These are phyloP conservation scores for Zymoseptoria crescenta DNA, from an alignment of 2,329 filamentous ascomycete genomes.

Conservation along the genomic window DNA sequence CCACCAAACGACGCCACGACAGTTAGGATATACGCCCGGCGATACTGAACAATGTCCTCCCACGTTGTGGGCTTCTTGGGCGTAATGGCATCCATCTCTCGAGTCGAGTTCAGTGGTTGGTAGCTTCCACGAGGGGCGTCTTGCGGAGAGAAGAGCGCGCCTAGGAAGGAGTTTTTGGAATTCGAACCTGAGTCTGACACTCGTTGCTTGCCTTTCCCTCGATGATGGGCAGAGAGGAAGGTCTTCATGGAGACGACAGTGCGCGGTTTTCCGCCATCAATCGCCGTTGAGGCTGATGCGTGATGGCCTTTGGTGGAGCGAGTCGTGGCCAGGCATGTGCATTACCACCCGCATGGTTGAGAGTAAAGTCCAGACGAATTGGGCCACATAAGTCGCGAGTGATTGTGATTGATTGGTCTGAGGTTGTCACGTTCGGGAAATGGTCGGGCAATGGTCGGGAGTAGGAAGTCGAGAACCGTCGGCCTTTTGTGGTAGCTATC, in stretches of 20 bases:
- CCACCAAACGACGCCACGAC: constrained; percentile 38
- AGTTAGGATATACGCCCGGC: constrained; percentile 35
- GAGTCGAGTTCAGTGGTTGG: constrained; percentile 6
- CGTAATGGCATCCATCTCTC: constrained; percentile 27
- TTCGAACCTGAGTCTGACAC: background rate
- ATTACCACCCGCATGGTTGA: background rate
- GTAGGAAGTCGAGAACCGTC: background rate
- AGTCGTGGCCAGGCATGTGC: background rate
- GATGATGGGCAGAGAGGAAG: background rate
- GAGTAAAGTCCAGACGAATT: background rate
- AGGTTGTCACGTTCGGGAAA: too few species aligned
- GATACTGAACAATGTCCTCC: constrained; percentile 34
- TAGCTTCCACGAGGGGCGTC: constrained; percentile 3
- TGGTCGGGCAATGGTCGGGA: background rate
- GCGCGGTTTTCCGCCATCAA: constrained; percentile 1
- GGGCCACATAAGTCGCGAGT: background rate
- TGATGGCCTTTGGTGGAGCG: background rate
- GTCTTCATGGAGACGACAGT: constrained; percentile 4
- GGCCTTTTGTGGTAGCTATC: background rate
- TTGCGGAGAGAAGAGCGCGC: background rate
- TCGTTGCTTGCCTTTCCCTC: constrained; percentile 3
- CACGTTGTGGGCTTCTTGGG: constrained; percentile 23
- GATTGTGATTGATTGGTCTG: background rate
- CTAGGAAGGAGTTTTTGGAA: background rate
- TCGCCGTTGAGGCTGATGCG: constrained; percentile 1